Evolutionary conservation across 2,329 filamentous ascomycete genomes (phyloP).

Genomic region (Diaporthe ampelina): DNA sequence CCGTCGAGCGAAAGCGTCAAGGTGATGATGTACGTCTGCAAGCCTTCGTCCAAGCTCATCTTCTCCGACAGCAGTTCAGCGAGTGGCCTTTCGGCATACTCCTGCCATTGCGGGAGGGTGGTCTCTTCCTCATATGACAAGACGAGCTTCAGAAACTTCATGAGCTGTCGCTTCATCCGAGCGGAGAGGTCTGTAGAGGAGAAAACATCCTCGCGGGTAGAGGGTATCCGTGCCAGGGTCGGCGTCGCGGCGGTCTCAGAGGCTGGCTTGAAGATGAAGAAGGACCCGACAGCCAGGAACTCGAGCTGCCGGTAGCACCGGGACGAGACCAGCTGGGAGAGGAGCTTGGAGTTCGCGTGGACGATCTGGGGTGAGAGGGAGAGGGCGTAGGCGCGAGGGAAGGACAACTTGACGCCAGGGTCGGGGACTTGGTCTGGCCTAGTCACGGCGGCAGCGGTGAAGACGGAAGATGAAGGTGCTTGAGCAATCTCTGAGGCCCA

Average conservation of each 20-base stretch:
- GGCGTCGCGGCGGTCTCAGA: slow-evolving; percentile 48
- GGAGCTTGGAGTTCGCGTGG: slow-evolving; percentile 83
- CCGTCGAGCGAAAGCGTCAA: slow-evolving; percentile 81
- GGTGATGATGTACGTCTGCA: slow-evolving; percentile 74
- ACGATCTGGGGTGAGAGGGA: slow-evolving; percentile 89
- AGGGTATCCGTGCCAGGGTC: slow-evolving; percentile 80
- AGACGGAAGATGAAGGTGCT: slow-evolving; percentile 49
- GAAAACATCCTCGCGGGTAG: slow-evolving; percentile 93
- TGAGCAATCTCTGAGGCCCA: slow-evolving; percentile 70
- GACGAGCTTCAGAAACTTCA: slow-evolving; percentile 95
- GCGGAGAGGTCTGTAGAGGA: slow-evolving; percentile 80
- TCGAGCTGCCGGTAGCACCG: slow-evolving; percentile 91
- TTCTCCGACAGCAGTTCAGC: slow-evolving; percentile 70
- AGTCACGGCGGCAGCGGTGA: slow-evolving; percentile 55
- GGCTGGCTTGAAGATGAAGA: slow-evolving; percentile 78
- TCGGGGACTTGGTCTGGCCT: slow-evolving; percentile 54
- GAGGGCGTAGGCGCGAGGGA: slow-evolving; percentile 83
- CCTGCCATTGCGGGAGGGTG: slow-evolving; percentile 70
- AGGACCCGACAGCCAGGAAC: slow-evolving; percentile 92
- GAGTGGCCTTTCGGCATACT: slow-evolving; percentile 68
- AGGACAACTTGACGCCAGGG: slow-evolving; percentile 61
- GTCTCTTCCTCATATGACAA: slow-evolving; percentile 72
- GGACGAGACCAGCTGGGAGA: slow-evolving; percentile 88
- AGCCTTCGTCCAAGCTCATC: slow-evolving; percentile 76
- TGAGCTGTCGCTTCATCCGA: slow-evolving; percentile 86